Evolutionary conservation across 345 rosid genomes (phyloP).

Genomic region (sweet orange (Citrus sinensis)): DNA sequence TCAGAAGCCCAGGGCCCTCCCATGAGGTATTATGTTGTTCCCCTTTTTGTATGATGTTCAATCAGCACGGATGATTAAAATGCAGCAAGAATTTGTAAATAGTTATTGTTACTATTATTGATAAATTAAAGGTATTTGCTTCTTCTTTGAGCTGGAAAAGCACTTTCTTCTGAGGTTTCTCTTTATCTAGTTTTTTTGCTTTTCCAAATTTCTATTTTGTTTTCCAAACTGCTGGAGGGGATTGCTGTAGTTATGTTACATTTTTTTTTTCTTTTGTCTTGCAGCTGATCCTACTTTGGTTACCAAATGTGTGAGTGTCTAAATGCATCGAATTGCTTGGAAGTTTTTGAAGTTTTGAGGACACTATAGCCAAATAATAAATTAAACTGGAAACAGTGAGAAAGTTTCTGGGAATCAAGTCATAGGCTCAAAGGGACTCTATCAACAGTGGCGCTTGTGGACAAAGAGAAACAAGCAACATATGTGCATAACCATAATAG

Average conservation of each 20-base stretch:
- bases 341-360: not conserved
- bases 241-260: constrained; percentile 2
- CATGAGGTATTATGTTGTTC: constrained; percentile 44
- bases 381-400: not conserved
- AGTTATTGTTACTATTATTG: constrained; percentile 19
- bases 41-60: constrained; percentile 15
- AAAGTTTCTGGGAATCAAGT: not conserved
- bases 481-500: not conserved
- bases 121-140: constrained; percentile 13
- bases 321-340: not conserved
- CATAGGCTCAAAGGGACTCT: not conserved
- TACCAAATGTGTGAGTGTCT: not conserved
- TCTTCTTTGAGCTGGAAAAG: not conserved
- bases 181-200: not conserved
- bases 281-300: not conserved
- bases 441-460: constrained; percentile 5
- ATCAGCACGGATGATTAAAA: constrained; percentile 8
- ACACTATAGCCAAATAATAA: not conserved
- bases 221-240: constrained; percentile 3
- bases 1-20: constrained; percentile 51
- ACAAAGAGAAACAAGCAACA: constrained; percentile 3
- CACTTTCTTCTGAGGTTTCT: constrained; percentile 11
- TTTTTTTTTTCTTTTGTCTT: not conserved
- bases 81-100: constrained; percentile 16
- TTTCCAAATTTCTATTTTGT: not conserved